Evolutionary conservation across 257 asterid genomes (phyloP).

Genomic region (Leptodermis oblonga): DNA sequence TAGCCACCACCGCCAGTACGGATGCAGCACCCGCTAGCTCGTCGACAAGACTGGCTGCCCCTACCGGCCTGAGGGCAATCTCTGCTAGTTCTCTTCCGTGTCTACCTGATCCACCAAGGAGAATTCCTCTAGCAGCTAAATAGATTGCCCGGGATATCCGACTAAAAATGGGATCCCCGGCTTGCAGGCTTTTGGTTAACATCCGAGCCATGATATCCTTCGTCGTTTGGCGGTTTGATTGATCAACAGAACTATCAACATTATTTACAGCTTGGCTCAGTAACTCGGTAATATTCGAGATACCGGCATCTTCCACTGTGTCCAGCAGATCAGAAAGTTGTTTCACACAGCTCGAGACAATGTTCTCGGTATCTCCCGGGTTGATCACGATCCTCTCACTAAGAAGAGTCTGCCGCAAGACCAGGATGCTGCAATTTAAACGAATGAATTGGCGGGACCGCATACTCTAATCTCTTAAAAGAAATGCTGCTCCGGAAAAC

Average conservation of each 20-base stretch:
- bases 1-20: conserved; percentile 44
- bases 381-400: conserved; percentile 46
- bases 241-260: conserved; percentile 20
- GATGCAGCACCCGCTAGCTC: conserved; percentile 55
- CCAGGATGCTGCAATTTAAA: conserved; percentile 47
- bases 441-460: not conserved
- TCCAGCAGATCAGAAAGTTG: conserved; percentile 59
- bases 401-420: conserved; percentile 65
- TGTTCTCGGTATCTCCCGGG: conserved; percentile 49
- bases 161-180: conserved; percentile 57
- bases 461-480: no score
- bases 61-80: conserved; percentile 65
- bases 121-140: conserved; percentile 55
- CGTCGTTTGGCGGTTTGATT: conserved; percentile 33
- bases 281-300: conserved; percentile 48
- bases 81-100: conserved; percentile 58
- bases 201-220: conserved; percentile 75
- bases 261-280: conserved; percentile 32
- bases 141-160: conserved; percentile 59
- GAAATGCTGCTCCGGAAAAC: not conserved
- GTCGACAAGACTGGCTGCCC: conserved; percentile 47
- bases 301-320: conserved; percentile 54
- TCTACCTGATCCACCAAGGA: conserved; percentile 56
- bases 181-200: conserved; percentile 78
- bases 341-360: conserved; percentile 37